phyloP scores from a whole-genome alignment of 768 basidiomycete species.

The Termitomyces eurrhizus region DNA sequence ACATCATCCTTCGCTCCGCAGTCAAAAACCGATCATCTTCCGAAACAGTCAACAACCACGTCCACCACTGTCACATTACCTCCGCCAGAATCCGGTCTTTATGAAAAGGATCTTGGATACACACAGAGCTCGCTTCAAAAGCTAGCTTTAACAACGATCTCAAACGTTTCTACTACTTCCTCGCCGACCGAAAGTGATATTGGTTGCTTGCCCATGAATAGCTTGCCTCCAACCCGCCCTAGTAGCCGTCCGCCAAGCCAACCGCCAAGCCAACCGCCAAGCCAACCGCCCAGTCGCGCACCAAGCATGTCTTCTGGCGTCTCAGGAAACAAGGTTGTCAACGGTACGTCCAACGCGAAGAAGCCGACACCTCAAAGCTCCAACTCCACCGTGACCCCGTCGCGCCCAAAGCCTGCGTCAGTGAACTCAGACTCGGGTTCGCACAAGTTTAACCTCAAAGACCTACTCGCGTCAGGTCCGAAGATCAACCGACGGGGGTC shows the following conservation, averaged over 20 bases:
- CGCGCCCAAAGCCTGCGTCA: slow-evolving; percentile 34
- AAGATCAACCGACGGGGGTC: slow-evolving; percentile 71
- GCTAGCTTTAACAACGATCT: slow-evolving; percentile 29
- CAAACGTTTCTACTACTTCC: slow-evolving; percentile 32
- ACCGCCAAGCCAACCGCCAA: slow-evolving; percentile 48
- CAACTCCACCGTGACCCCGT: slow-evolving; percentile 12
- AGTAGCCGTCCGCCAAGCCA: slow-evolving; percentile 49
- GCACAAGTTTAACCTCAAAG: slow-evolving; percentile 81
- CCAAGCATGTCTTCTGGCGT: slow-evolving; percentile 44
- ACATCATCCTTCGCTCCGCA: slow-evolving; percentile 15
- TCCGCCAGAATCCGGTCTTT: slow-evolving; percentile 43
- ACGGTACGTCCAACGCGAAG: slow-evolving; percentile 17
- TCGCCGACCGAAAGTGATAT: slow-evolving; percentile 56
- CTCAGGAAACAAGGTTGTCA: slow-evolving; percentile 31
- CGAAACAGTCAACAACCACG: slow-evolving; percentile 8
- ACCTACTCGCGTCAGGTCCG: slow-evolving; percentile 69
- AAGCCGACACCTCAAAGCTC: slow-evolving; percentile 19
- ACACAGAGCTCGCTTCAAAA: slow-evolving; percentile 43
- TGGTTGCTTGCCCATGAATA: slow-evolving; percentile 50
- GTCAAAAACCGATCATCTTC: slow-evolving; percentile 2
- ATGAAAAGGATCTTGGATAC: slow-evolving; percentile 48
- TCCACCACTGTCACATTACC: slow-evolving; percentile 40
- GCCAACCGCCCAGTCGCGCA: slow-evolving; percentile 46
- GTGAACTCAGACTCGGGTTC: slow-evolving; percentile 52
- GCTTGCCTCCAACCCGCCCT: slow-evolving; percentile 52